Evolutionary conservation across 805 yeast species (phyloP).

Genomic region (Teunomyces lycoperdinae): DNA sequence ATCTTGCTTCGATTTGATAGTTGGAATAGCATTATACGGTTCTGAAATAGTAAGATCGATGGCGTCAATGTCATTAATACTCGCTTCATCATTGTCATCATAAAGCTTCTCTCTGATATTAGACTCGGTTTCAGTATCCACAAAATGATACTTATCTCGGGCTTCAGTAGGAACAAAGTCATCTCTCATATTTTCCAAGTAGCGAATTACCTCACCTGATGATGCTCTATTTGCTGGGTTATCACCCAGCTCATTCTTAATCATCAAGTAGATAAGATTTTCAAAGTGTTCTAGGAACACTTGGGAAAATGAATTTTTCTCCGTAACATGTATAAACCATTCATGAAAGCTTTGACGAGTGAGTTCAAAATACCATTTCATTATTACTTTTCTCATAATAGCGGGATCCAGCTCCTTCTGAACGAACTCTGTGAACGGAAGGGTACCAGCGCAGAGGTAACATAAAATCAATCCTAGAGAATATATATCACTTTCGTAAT

Average conservation of each 20-base stretch:
- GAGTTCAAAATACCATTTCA: conserved; percentile 28
- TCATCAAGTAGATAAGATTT: conserved; percentile 27
- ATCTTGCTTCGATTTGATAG: background rate
- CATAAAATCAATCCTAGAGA: conserved; percentile 82
- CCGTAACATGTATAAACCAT: conserved; percentile 23
- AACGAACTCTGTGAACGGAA: conserved; percentile 49
- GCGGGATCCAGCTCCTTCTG: conserved; percentile 28
- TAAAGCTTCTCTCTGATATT: background rate
- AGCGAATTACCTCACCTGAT: conserved; percentile 17
- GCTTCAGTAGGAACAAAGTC: background rate
- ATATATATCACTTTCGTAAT: conserved; percentile 73
- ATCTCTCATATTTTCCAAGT: conserved; percentile 20
- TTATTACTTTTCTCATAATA: conserved; percentile 21
- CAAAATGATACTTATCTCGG: background rate
- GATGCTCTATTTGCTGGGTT: conserved; percentile 5
- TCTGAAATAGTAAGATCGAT: background rate
- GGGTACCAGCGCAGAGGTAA: conserved; percentile 64
- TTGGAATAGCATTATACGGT: background rate
- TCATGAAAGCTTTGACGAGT: conserved; percentile 15
- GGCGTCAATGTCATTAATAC: background rate
- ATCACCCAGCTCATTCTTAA: conserved; percentile 21
- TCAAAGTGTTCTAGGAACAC: conserved; percentile 13
- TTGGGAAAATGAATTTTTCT: background rate
- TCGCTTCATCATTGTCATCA: background rate
- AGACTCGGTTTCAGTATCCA: background rate